These are phyloP conservation scores for Trichomonascus vanleenenianus DNA, from an alignment of 805 yeast species.

Conservation along the genomic window DNA sequence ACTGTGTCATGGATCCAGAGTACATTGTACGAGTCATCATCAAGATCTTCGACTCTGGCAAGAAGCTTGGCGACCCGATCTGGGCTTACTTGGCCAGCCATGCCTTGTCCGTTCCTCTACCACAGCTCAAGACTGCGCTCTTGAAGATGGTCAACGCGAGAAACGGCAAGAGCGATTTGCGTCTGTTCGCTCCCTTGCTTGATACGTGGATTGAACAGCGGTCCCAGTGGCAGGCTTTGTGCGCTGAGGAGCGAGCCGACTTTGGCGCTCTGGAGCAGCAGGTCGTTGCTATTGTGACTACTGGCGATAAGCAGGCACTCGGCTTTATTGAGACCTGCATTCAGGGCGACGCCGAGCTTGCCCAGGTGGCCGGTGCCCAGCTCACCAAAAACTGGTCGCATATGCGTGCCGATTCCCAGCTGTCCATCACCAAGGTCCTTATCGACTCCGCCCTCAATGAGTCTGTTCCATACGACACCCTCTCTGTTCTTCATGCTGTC, in stretches of 20 bases:
- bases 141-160: slow-evolving; percentile 37
- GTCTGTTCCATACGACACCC: slow-evolving; percentile 37
- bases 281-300: slow-evolving; percentile 51
- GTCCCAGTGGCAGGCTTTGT: slow-evolving; percentile 35
- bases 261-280: slow-evolving; percentile 48
- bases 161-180: slow-evolving; percentile 29
- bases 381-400: slow-evolving; percentile 47
- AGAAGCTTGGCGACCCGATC: slow-evolving; percentile 16
- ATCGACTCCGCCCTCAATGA: slow-evolving; percentile 46
- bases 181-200: slow-evolving; percentile 38
- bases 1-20: slow-evolving; percentile 42
- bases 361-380: slow-evolving; percentile 43
- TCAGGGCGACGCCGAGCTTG: slow-evolving; percentile 28
- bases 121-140: slow-evolving; percentile 48
- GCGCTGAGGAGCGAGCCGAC: slow-evolving; percentile 42
- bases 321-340: slow-evolving; percentile 53
- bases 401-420: slow-evolving; percentile 50
- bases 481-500: slow-evolving; percentile 35
- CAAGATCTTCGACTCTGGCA: slow-evolving; percentile 7
- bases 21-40: slow-evolving; percentile 31
- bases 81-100: slow-evolving; percentile 65
- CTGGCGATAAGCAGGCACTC: slow-evolving; percentile 56
- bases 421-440: slow-evolving; percentile 50
- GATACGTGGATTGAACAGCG: slow-evolving; percentile 42
- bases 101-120: slow-evolving; percentile 43